Evolutionary conservation across 1,284 basidiomycete genomes (phyloP), one percentile per base, ranked within the genome.

Genomic region (Boletus semigastroideus): DNA sequence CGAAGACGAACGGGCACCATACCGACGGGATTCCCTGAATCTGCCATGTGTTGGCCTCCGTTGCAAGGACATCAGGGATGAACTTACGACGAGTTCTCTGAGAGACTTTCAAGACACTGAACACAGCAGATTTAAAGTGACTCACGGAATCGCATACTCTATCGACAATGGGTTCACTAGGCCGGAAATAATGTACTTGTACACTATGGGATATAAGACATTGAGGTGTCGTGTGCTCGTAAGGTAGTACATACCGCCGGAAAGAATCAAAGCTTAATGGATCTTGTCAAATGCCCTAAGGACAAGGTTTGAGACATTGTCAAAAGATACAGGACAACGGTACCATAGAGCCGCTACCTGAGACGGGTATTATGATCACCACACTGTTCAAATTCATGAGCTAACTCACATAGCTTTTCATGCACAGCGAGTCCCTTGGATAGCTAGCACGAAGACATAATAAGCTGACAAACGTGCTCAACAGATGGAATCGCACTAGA

Each of bases 291-390:
- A 9, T 5, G 13, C 25, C 53, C 53, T 54, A 10, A 16, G 7
- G 11, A 1, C 8, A 38, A 25, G 4, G 4, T 16, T 52, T 20
- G 14, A 17, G 22, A 22, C 8, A 4, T 20, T 14, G 22, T 1
- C 2, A 19, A 28, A n/a, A 4, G 11, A 42, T 13, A 10, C 1
- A 38, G 33, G 20, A 17, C 11, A 7, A 9, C 5, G 10, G 7
- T 37, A 53, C 53, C 45, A 53, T 22, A 48, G 12, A 5, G 10
- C 12, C 10, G 42, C 37, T 22, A 48, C 53, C 53, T 54, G 8
- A 8, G 14, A 51, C 42, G 9, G 25, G 27, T 4, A 10, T 27
- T 38, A 16, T 12, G n/a, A 49, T 49, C 13, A 43, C 27, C 27
- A 19, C 5, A 19, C 34, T 14, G 10, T 5, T 25, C 27, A 28